Evolutionary conservation across 2,329 filamentous ascomycete species (phyloP).

Genomic region (Fusarium tuaranense): DNA sequence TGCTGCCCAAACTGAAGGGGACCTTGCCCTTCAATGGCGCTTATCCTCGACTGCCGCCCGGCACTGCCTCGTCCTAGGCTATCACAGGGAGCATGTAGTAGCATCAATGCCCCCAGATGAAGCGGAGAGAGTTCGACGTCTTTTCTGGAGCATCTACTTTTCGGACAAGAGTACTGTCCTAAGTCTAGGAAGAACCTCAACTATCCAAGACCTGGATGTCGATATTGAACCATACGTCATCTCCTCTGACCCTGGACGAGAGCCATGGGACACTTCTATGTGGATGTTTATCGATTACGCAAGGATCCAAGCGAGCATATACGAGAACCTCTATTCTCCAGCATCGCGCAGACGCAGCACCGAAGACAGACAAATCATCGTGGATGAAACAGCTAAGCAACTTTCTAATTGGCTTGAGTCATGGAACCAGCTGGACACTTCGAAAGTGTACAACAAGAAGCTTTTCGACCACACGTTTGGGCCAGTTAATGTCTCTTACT

Average conservation of each 20-base stretch:
- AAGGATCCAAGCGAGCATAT: background rate
- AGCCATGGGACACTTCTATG: background rate
- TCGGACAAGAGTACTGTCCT: background rate
- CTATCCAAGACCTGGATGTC: background rate
- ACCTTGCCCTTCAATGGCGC: background rate
- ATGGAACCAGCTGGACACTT: background rate
- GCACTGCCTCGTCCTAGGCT: background rate
- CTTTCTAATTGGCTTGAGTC: background rate
- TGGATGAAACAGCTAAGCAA: background rate
- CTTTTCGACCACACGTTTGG: background rate
- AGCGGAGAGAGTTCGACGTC: background rate
- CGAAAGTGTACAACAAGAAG: background rate
- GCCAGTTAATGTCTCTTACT: background rate
- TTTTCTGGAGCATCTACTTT: background rate
- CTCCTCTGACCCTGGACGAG: background rate
- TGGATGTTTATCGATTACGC: background rate
- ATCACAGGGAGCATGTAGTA: background rate
- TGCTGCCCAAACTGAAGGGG: background rate
- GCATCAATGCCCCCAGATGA: background rate
- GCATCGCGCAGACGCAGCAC: background rate
- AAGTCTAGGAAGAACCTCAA: background rate
- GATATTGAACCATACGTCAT: background rate
- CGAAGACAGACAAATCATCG: background rate
- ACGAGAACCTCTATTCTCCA: background rate
- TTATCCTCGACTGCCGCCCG: background rate